Evolutionary conservation across 163 green algal genomes (phyloP), one percentile per base, ranked within the genome.

Genomic region (Prototheca cutis): DNA sequence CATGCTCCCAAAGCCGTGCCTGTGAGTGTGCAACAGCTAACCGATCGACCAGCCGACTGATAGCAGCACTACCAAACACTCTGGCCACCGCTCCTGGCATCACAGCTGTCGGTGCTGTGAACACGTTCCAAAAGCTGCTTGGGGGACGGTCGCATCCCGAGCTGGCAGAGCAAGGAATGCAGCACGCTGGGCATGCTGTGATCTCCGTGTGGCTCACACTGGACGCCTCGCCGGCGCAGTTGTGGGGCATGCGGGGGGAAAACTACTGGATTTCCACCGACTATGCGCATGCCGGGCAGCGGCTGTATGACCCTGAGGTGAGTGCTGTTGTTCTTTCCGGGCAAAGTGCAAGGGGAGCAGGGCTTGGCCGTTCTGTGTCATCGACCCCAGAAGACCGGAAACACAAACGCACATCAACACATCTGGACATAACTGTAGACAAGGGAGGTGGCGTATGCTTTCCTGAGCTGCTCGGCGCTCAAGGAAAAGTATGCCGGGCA

Each of bases 211-310:
- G 24, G 24, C 24, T 54, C 6, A 6, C 24, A 4, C 48, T 54
- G 48, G 48, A 54, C 48, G 23, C 24, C 48, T 32, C 23, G 6
- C 48, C 48, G 5, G 5, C n/a, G 23, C 7, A 54, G 23, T 7
- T 54, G 48, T 54, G 23, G n/a, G 48, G 48, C 48, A 33, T 54
- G 24, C 5, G 10, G n/a, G 48, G 48, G 24, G 48, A 54, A 19
- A 54, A 54, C 19, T 32, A 19, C 24, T 54, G 48, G 48, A 54
- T 54, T 17, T 34, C 24, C 23, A 32, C 8, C n/a, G n/a, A 54
- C 48, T 54, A 54, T 25, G 7, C 13, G 4, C 48, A 54, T 19
- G 10, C 21, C 5, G 10, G 6, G 13, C 18, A 19, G 10, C 13
- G 42, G 13, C 42, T 51, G 6, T 51, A 51, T 1, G 13, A 51